phyloP scores from a whole-genome alignment of 352 stramenopile species.

The Globisporangium emineosum region DNA sequence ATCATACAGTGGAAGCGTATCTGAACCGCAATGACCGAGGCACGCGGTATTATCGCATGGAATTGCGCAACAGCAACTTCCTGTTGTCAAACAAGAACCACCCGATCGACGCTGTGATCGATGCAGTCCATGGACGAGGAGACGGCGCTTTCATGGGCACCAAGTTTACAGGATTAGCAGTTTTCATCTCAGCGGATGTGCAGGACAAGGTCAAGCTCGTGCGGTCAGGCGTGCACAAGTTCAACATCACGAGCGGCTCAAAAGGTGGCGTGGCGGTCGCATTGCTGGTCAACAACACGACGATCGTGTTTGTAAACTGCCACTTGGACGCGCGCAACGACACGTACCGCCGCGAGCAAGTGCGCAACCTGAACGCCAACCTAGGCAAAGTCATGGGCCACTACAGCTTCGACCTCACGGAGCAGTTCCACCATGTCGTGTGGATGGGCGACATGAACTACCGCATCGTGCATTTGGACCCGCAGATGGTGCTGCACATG shows the following conservation, averaged over 20 bases:
- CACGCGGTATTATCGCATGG: constrained; percentile 62
- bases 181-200: constrained; percentile 64
- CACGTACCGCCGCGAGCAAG: constrained; percentile 78
- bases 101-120: constrained; percentile 61
- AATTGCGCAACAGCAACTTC: constrained; percentile 75
- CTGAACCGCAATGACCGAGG: constrained; percentile 67
- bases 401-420: constrained; percentile 74
- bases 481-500: constrained; percentile 76
- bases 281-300: constrained; percentile 72
- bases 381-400: constrained; percentile 81
- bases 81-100: constrained; percentile 67
- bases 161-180: constrained; percentile 82
- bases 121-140: constrained; percentile 74
- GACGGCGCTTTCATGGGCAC: constrained; percentile 81
- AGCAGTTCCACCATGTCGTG: constrained; percentile 88
- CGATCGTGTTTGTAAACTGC: constrained; percentile 83
- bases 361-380: constrained; percentile 71
- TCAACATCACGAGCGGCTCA: constrained; percentile 75
- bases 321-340: constrained; percentile 84
- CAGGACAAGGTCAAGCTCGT: constrained; percentile 71
- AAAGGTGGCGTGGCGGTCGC: constrained; percentile 80
- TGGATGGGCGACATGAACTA: constrained; percentile 92
- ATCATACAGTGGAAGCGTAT: constrained; percentile 76
- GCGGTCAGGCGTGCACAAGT: constrained; percentile 73
- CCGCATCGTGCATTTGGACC: constrained; percentile 71